Conservation (phyloP, 1,139 yeast genomes). For the Debaryomyces singareniensis region DNA sequence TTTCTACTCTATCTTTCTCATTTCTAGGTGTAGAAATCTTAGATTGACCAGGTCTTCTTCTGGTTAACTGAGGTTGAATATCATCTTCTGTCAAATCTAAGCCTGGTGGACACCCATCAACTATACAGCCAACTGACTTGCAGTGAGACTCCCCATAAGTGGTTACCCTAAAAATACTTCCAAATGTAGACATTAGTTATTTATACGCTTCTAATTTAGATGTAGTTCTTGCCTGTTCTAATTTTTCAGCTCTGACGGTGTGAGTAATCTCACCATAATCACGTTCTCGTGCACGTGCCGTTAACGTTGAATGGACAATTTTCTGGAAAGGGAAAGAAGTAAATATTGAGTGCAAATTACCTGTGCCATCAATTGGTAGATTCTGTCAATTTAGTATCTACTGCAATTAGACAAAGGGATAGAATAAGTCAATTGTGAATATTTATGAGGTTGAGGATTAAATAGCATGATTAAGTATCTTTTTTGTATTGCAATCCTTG, state of each 20-base stretch:
- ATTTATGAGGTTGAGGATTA: too few relatives aligned
- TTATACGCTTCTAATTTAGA: too few relatives aligned
- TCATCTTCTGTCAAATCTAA: constrained; percentile 77
- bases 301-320: not conserved
- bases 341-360: not conserved
- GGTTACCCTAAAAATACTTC: constrained; percentile 57
- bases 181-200: constrained; percentile 40
- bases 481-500: too few relatives aligned
- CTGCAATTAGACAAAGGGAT: too few relatives aligned
- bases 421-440: too few relatives aligned
- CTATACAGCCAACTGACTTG: constrained; percentile 97
- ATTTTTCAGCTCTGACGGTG: not conserved
- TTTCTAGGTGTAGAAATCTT: constrained; percentile 90
- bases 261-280: not conserved
- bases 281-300: not conserved
- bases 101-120: constrained; percentile 98
- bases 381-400: too few relatives aligned
- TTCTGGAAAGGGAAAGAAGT: not conserved
- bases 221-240: too few relatives aligned
- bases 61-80: constrained; percentile 88
- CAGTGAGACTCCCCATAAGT: constrained; percentile 99
- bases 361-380: constrained; percentile 1
- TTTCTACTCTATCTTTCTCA: constrained; percentile 87
- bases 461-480: too few relatives aligned
- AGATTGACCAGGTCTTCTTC: constrained; percentile 97